These are phyloP conservation scores for Salix viminalis DNA, from an alignment of 345 rosid genomes.

Conservation along the genomic window DNA sequence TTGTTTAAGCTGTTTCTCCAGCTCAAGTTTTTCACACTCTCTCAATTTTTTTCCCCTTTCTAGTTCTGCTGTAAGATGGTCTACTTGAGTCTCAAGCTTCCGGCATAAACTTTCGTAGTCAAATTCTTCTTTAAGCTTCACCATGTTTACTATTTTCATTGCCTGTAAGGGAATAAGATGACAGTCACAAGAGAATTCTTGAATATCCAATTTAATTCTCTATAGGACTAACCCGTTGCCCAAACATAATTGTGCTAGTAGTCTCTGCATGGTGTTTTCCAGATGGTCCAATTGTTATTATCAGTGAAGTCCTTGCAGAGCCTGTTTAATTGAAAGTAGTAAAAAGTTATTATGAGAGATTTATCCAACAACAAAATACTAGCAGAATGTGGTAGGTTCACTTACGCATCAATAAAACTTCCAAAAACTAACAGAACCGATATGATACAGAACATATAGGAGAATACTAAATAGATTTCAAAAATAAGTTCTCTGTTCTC, in stretches of 20 bases:
- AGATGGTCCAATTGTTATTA: constrained; percentile 84
- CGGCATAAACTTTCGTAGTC: constrained; percentile 90
- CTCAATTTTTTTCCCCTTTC: constrained; percentile 75
- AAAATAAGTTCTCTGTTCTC: not conserved
- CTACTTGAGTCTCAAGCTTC: constrained; percentile 76
- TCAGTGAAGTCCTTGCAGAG: constrained; percentile 89
- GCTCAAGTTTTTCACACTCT: constrained; percentile 45
- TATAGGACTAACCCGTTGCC: constrained; percentile 70
- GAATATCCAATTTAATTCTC: not conserved
- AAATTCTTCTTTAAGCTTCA: constrained; percentile 89
- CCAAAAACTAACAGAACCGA: not conserved
- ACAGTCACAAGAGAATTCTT: not conserved
- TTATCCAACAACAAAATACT: not conserved
- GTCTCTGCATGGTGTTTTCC: constrained; percentile 80
- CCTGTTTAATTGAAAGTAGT: constrained; percentile 41
- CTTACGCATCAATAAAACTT: not conserved
- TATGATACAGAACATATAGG: not conserved
- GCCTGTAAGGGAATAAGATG: constrained; percentile 51
- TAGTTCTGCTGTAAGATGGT: constrained; percentile 77
- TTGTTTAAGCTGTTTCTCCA: constrained; percentile 55
- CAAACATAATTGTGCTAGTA: constrained; percentile 87
- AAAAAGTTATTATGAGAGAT: not conserved
- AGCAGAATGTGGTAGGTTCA: not conserved
- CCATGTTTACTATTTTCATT: constrained; percentile 86
- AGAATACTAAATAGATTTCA: not conserved